These are phyloP conservation scores for Pichia paraexigua DNA, from an alignment of 805 yeast species.

Conservation along the genomic window DNA sequence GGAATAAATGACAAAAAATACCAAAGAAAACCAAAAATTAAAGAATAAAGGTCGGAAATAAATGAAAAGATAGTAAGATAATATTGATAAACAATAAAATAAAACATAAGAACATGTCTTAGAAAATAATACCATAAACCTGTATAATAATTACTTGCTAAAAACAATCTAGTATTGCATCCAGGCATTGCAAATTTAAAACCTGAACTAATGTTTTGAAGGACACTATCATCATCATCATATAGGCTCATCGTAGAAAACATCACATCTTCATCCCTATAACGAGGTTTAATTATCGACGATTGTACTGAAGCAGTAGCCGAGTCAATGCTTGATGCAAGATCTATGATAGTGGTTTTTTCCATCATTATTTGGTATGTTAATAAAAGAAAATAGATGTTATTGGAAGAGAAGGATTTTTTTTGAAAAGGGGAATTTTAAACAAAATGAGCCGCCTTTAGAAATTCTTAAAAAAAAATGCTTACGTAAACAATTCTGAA, in stretches of 20 bases:
- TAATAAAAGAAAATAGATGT: not conserved
- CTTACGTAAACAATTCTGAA: not conserved
- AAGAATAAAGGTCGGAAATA: not conserved
- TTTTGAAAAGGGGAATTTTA: not conserved
- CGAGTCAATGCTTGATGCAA: not conserved
- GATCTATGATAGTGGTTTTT: not conserved
- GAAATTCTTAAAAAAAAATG: not conserved
- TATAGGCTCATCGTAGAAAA: conserved; percentile 19
- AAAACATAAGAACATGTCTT: conserved; percentile 12
- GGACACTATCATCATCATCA: conserved; percentile 12
- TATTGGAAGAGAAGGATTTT: not conserved
- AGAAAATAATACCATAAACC: conserved; percentile 12
- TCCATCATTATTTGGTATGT: not conserved
- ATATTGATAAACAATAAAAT: conserved; percentile 7
- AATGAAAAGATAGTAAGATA: not conserved
- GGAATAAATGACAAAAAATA: conserved; percentile 9
- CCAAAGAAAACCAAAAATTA: conserved; percentile 14
- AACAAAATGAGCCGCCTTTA: not conserved
- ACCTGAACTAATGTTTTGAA: not conserved
- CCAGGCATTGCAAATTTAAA: conserved; percentile 15
- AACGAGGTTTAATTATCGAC: conserved; percentile 23
- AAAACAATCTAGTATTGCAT: conserved; percentile 13
- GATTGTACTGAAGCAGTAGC: conserved; percentile 19
- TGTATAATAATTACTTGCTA: conserved; percentile 9
- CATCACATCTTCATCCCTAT: conserved; percentile 15